Evolutionary conservation across 1,284 basidiomycete species (phyloP).

Genomic region (Anthracocystis panici-leucophaei): DNA sequence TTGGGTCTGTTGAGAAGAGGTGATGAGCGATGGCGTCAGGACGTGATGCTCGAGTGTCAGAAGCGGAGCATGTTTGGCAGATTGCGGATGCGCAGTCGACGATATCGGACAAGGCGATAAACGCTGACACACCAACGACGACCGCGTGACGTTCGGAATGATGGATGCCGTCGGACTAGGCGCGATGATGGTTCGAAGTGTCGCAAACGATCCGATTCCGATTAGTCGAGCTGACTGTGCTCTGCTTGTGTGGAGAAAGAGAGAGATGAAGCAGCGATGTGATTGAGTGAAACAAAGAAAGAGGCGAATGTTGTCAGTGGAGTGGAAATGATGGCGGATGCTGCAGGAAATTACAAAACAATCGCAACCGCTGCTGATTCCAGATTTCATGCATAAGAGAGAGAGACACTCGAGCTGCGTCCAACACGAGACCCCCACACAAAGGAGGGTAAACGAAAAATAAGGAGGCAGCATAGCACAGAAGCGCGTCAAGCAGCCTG

Average conservation of each 20-base stretch:
- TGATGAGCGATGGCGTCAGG: neutral
- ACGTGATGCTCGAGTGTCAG: neutral
- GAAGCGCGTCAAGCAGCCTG: neutral
- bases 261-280: neutral
- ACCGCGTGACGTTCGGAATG: conserved; percentile 7
- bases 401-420: neutral
- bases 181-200: neutral
- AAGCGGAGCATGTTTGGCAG: neutral
- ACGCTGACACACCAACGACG: conserved; percentile 3
- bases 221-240: neutral
- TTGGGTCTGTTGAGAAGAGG: neutral
- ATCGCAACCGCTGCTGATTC: neutral
- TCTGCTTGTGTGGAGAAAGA: neutral
- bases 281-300: neutral
- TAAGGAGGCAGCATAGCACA: neutral
- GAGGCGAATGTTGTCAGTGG: neutral
- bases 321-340: neutral
- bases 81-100: neutral
- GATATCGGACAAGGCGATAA: conserved; percentile 5
- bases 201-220: neutral
- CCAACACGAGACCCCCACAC: neutral
- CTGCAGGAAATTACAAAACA: neutral
- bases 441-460: neutral
- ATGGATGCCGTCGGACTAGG: neutral
- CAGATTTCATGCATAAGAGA: conserved; percentile 1